Percentiles rank a stretch among this genome's conserved stretches.
phyloP scores from a whole-genome alignment of 108 stramenopile genomes.

The Nannochloropsis salina region DNA sequence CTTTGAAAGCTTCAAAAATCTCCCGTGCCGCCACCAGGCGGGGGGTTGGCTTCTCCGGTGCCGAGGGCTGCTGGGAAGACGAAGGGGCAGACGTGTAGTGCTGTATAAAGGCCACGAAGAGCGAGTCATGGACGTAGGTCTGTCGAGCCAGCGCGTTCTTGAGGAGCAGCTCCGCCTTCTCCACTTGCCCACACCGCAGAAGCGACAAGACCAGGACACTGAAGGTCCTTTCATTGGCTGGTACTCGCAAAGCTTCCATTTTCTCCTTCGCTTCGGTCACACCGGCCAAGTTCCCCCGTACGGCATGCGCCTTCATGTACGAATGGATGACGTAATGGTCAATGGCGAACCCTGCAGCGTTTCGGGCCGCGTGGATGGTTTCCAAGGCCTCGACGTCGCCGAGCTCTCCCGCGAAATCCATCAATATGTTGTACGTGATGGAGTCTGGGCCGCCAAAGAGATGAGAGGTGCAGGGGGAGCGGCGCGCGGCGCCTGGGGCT shows the following conservation, averaged over 20 bases:
- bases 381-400: background rate
- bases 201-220: background rate
- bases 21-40: background rate
- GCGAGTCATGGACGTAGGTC: background rate
- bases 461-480: too few species aligned
- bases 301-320: background rate
- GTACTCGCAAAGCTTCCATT: background rate
- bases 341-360: background rate
- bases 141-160: background rate
- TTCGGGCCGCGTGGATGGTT: background rate
- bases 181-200: background rate
- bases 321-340: constrained; percentile 10
- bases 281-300: background rate
- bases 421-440: background rate
- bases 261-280: constrained; percentile 8
- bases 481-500: too few species aligned
- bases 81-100: background rate
- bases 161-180: constrained; percentile 5
- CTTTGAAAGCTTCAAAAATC: constrained; percentile 14
- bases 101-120: background rate
- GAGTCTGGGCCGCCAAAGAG: background rate
- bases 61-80: background rate
- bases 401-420: background rate
- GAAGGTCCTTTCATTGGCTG: background rate
- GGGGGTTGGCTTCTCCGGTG: background rate